These are phyloP conservation scores for Xerocomellus dryophilus DNA, from an alignment of 768 basidiomycete species.

Conservation along the genomic window DNA sequence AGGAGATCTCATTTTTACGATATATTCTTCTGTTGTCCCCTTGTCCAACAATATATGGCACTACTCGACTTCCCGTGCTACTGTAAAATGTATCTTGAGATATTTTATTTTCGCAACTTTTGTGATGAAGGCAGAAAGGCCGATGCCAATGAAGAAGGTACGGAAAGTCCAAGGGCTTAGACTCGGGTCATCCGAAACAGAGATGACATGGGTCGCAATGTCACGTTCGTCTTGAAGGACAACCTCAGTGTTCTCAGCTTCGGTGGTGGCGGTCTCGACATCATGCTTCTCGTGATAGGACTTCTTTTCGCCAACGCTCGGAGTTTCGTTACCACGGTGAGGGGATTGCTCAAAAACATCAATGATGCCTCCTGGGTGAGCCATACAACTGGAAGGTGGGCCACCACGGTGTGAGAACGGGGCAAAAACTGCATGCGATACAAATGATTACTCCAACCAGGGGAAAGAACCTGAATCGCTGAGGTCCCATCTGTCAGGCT, in stretches of 20 bases:
- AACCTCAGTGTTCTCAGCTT: constrained; percentile 10
- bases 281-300: constrained; percentile 33
- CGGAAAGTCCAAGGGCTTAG: constrained; percentile 40
- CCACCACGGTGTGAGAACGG: background rate
- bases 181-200: constrained; percentile 31
- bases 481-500: background rate
- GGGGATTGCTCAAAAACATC: constrained; percentile 1
- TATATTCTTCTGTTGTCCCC: too few relatives aligned
- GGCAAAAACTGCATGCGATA: background rate
- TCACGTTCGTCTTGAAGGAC: constrained; percentile 44
- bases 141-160: constrained; percentile 52
- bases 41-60: too few relatives aligned
- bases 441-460: background rate
- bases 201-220: constrained; percentile 47
- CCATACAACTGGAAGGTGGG: constrained; percentile 7
- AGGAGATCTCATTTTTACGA: constrained; percentile 11
- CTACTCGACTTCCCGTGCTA: constrained; percentile 30
- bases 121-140: constrained; percentile 41
- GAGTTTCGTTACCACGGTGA: background rate
- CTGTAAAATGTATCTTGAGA: constrained; percentile 32
- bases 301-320: constrained; percentile 19
- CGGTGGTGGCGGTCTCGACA: constrained; percentile 26
- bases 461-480: background rate
- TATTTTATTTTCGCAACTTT: too few relatives aligned
- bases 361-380: background rate